Evolutionary conservation across 768 basidiomycete genomes (phyloP).

Genomic region (Suillus paluster): DNA sequence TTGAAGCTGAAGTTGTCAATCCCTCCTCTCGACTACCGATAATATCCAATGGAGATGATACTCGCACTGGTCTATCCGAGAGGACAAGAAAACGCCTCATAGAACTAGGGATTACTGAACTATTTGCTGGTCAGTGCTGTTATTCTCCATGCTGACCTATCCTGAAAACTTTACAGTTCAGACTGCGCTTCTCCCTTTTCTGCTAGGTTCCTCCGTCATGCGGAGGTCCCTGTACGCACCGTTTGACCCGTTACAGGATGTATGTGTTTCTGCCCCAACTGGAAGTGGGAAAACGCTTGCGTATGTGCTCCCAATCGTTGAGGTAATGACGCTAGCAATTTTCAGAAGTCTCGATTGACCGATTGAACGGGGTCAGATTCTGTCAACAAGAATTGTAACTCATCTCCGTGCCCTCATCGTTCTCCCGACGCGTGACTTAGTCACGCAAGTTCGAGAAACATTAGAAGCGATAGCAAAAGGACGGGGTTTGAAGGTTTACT

Average conservation of each 20-base stretch:
- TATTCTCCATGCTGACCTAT: conserved; percentile 1
- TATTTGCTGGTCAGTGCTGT: conserved; percentile 79
- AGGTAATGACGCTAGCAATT: conserved; percentile 49
- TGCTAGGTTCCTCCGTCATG: conserved; percentile 53
- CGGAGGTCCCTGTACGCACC: conserved; percentile 64
- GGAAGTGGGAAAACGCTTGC: conserved; percentile 98
- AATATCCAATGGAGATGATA: conserved; percentile 38
- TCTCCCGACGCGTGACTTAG: conserved; percentile 92
- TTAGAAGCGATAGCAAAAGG: conserved; percentile 86
- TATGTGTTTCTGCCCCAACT: conserved; percentile 95
- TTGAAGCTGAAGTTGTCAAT: conserved; percentile 72
- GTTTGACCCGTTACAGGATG: conserved; percentile 70
- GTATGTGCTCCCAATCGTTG: conserved; percentile 93
- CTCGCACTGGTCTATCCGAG: conserved; percentile 56
- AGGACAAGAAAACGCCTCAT: conserved; percentile 64
- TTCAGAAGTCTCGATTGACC: background rate
- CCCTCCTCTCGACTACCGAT: conserved; percentile 53
- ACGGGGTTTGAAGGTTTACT: conserved; percentile 77
- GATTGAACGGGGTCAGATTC: conserved; percentile 49
- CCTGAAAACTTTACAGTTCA: conserved; percentile 65
- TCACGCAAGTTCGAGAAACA: conserved; percentile 89
- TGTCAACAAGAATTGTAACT: conserved; percentile 77
- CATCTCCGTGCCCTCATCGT: conserved; percentile 88
- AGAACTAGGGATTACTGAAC: conserved; percentile 80
- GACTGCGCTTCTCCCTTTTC: conserved; percentile 82